Conservation (phyloP, 78 protist genomes). For the Parvularia atlantis region DNA sequence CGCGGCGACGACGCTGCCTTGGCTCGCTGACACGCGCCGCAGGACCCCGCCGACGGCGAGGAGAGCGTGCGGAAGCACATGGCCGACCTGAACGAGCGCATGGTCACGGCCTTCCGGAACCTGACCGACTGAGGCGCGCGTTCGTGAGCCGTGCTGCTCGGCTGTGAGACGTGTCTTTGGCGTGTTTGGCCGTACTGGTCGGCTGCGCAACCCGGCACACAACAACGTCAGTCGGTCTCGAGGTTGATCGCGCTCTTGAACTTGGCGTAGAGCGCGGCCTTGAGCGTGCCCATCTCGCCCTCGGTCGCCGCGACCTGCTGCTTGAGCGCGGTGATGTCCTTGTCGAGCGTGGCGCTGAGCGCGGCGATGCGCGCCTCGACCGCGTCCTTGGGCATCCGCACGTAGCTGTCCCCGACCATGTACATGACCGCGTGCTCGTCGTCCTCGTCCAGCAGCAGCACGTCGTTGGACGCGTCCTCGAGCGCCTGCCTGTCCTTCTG, state of each 20-base stretch:
- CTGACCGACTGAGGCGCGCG: constrained; percentile 33
- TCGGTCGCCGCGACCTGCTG: background rate
- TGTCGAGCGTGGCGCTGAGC: background rate
- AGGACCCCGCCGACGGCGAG: constrained; percentile 33
- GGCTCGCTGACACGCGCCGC: background rate
- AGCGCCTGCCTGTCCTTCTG: background rate
- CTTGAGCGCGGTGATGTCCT: too few relatives aligned
- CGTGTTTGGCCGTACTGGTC: too few relatives aligned
- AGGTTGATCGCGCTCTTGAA: background rate
- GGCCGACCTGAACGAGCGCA: constrained; percentile 1
- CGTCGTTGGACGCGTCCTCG: constrained; percentile 10
- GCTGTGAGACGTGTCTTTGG: too few relatives aligned
- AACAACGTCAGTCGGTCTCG: too few relatives aligned
- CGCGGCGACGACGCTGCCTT: background rate
- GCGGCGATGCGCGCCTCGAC: background rate
- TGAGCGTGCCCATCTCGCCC: background rate
- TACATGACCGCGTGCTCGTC: background rate
- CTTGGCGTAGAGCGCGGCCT: background rate
- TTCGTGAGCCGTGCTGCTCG: too few relatives aligned
- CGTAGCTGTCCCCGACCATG: background rate
- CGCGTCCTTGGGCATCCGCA: too few relatives aligned
- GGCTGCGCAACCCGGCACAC: too few relatives aligned
- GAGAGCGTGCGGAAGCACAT: background rate
- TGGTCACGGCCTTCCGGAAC: constrained; percentile 19
- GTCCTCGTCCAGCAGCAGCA: constrained; percentile 12